Evolutionary conservation across 148 eudicot species (phyloP), one percentile per base, ranked within the genome.

Genomic region (Spergularia bocconei): DNA sequence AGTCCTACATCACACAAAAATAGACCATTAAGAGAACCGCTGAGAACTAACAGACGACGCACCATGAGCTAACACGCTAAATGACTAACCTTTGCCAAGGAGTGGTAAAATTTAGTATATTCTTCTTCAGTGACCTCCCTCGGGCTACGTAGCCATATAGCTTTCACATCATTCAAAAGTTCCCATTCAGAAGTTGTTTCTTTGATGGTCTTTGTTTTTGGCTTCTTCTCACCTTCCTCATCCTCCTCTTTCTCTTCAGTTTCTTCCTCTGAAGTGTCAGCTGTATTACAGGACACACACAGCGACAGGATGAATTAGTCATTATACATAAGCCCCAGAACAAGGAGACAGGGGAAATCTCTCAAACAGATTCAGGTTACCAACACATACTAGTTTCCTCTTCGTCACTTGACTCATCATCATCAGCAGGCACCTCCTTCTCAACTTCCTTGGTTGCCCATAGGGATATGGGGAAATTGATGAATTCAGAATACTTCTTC

Each of bases 51-150:
- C 51, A 33, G 21, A 66, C 23, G 51, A 67, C 48, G 73, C 1
- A 17, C 23, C 63, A 47, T 14, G 23, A n/a, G 33, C 41, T 48
- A 50, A 50, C 7, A 66, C 59, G 19, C 2, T 13, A 33, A 9
- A 4, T n/a, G 60, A 51, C 79, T 77, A 76, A 95, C 99, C 94
- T 95, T 95, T 23, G 99, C 89, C 74, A 95, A 82, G 63, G 98
- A 87, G 68, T 86, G 90, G 85, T 95, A 95, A 86, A 95, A 92
- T 76, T 95, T 95, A 4, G 86, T 82, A 80, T 95, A 95, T 80
- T 95, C 99, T 82, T 95, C 99, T 11, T 92, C 98, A 23, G 98
- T 90, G 84, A 95, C 98, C 84, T 95, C 98, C 93, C 84, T 90
- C 64, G 98, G 98, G 81, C 71, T 95, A 64, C 98, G 81, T 68